Percentiles rank a stretch among this genome's conserved stretches.
These are phyloP conservation scores for Atalantia buxifolia DNA, from an alignment of 345 rosid species.

Conservation along the genomic window DNA sequence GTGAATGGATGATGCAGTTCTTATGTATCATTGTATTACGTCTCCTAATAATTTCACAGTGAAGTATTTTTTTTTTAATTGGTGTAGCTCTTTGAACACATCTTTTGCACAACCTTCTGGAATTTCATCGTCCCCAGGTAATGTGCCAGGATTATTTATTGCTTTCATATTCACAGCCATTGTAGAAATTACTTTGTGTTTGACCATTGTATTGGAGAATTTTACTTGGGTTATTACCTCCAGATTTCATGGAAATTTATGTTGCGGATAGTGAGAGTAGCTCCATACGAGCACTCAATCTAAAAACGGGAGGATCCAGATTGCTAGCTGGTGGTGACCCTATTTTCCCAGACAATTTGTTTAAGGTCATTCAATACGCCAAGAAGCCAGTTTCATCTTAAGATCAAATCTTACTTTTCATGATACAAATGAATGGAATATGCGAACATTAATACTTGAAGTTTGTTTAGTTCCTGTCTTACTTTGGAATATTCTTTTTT, in stretches of 20 bases:
- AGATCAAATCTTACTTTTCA: not conserved
- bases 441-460: not conserved
- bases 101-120: conserved; percentile 97
- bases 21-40: not conserved
- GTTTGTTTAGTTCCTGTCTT: not conserved
- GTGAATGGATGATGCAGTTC: not conserved
- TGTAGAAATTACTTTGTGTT: not conserved
- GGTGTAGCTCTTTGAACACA: conserved; percentile 66
- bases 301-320: conserved; percentile 85
- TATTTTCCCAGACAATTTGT: conserved; percentile 74
- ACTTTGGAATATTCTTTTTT: too few relatives aligned
- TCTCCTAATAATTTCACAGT: not conserved
- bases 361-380: conserved; percentile 47
- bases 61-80: conserved; percentile 6
- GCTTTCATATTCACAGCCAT: not conserved
- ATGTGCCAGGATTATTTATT: conserved; percentile 11
- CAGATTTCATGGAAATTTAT: conserved; percentile 67
- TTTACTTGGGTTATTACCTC: conserved; percentile 13
- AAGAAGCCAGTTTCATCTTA: not conserved
- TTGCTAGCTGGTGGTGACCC: conserved; percentile 89
- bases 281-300: conserved; percentile 82
- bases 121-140: conserved; percentile 73
- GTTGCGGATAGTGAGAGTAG: conserved; percentile 97
- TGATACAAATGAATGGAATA: not conserved
- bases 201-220: not conserved